phyloP scores from a whole-genome alignment of 164 flowering plant species.

The Umbellularia californica region DNA sequence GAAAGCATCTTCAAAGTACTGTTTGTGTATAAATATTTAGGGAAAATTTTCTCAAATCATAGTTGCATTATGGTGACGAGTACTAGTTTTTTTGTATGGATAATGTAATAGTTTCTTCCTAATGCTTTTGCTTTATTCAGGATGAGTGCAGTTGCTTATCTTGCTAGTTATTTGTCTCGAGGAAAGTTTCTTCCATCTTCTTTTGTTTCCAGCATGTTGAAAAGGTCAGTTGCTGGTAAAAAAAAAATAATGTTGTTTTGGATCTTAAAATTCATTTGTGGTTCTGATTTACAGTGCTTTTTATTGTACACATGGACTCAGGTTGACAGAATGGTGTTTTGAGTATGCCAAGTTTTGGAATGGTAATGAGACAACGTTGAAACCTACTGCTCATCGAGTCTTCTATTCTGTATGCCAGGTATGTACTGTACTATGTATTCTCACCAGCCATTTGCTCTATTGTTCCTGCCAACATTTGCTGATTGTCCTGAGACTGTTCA shows the following conservation, averaged over 20 bases:
- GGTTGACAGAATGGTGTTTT: slow-evolving; percentile 75
- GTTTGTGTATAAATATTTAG: neutral
- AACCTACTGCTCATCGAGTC: slow-evolving; percentile 53
- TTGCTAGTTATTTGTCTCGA: slow-evolving; percentile 89
- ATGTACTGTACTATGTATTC: neutral
- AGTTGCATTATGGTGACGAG: neutral
- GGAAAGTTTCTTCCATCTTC: slow-evolving; percentile 62
- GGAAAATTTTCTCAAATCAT: neutral
- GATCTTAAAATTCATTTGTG: neutral
- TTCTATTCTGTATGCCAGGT: slow-evolving; percentile 96
- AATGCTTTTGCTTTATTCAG: slow-evolving; percentile 31
- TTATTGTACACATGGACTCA: slow-evolving; percentile 19
- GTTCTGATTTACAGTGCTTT: neutral
- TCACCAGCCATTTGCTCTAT: neutral
- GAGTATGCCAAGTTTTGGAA: slow-evolving; percentile 41
- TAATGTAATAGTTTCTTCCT: neutral
- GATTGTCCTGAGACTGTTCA: no score
- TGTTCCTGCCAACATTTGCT: no score
- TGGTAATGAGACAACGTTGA: slow-evolving; percentile 27
- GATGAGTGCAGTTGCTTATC: slow-evolving; percentile 95
- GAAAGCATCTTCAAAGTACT: neutral
- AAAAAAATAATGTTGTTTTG: neutral
- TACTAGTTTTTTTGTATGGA: no score
- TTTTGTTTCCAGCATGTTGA: slow-evolving; percentile 39
- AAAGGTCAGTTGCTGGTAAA: slow-evolving; percentile 43